Conservation (phyloP, 768 basidiomycete genomes). For the Pisolithus microcarpus region DNA sequence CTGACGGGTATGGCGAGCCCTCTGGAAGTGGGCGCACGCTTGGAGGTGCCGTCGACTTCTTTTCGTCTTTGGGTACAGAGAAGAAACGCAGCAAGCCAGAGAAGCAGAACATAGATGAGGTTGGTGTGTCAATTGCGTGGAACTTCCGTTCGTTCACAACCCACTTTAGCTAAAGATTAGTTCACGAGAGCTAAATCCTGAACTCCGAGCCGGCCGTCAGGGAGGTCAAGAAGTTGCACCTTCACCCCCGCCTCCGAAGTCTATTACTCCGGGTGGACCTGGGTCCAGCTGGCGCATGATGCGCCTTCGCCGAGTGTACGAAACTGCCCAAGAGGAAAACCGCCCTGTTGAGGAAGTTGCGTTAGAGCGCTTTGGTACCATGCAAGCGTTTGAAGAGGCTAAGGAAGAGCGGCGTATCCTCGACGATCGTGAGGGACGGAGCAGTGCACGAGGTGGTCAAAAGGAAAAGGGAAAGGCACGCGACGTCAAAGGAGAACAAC, state of each 20-base stretch:
- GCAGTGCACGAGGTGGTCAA: conserved; percentile 30
- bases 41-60: conserved; percentile 75
- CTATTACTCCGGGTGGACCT: conserved; percentile 74
- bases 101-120: conserved; percentile 66
- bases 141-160: conserved; percentile 4
- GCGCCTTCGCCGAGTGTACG: conserved; percentile 85
- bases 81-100: conserved; percentile 58
- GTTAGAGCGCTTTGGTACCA: conserved; percentile 77
- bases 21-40: conserved; percentile 39
- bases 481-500: conserved; percentile 37
- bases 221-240: conserved; percentile 34
- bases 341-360: conserved; percentile 70
- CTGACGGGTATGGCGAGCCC: conserved; percentile 59
- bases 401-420: conserved; percentile 78
- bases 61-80: conserved; percentile 79
- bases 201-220: conserved; percentile 41
- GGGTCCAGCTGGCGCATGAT: conserved; percentile 98
- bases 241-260: conserved; percentile 35
- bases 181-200: conserved; percentile 54
- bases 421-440: conserved; percentile 69
- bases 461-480: conserved; percentile 32
- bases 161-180: conserved; percentile 50
- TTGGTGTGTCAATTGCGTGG: conserved; percentile 22
- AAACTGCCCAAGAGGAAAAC: conserved; percentile 82
- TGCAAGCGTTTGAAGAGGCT: conserved; percentile 85